Conservation (phyloP, 2,329 filamentous ascomycete genomes). For the Periconia digitata region DNA sequence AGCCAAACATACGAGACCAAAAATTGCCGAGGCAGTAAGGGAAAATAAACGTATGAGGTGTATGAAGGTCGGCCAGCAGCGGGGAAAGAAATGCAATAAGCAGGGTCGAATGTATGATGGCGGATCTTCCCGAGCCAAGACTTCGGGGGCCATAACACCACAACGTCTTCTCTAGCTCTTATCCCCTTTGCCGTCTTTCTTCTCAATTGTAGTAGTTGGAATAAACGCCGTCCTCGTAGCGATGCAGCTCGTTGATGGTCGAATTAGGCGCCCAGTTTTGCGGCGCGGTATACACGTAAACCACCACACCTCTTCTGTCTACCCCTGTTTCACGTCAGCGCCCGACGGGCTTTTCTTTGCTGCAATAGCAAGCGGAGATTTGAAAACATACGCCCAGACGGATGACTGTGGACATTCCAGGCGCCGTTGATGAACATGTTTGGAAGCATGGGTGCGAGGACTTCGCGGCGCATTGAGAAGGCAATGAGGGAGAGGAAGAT, state of each 20-base stretch:
- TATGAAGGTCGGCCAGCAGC: too few species aligned
- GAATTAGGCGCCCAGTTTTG: constrained; percentile 8
- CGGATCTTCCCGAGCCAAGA: constrained; percentile 1
- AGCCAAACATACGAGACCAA: too few species aligned
- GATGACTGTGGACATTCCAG: constrained; percentile 18
- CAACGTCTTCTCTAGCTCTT: constrained; percentile 1
- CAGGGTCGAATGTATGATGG: too few species aligned
- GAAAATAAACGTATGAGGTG: too few species aligned
- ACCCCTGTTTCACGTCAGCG: constrained; percentile 15
- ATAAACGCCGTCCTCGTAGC: constrained; percentile 18
- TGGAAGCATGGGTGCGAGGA: constrained; percentile 15
- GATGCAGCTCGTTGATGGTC: constrained; percentile 12
- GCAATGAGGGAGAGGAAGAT: constrained; percentile 37
- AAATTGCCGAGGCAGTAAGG: too few species aligned
- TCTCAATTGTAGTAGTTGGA: constrained; percentile 24
- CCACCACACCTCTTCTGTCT: constrained; percentile 28
- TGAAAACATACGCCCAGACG: background rate
- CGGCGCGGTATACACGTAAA: constrained; percentile 23
- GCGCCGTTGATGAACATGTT: constrained; percentile 15
- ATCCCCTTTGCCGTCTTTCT: background rate
- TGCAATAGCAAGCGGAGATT: background rate
- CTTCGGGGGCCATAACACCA: constrained; percentile 7
- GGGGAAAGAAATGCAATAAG: too few species aligned
- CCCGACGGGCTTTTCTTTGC: background rate
- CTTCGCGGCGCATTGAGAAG: constrained; percentile 17